These are phyloP conservation scores for Arachnomyces sp. DNA, from an alignment of 2,329 filamentous ascomycete species.

Conservation along the genomic window DNA sequence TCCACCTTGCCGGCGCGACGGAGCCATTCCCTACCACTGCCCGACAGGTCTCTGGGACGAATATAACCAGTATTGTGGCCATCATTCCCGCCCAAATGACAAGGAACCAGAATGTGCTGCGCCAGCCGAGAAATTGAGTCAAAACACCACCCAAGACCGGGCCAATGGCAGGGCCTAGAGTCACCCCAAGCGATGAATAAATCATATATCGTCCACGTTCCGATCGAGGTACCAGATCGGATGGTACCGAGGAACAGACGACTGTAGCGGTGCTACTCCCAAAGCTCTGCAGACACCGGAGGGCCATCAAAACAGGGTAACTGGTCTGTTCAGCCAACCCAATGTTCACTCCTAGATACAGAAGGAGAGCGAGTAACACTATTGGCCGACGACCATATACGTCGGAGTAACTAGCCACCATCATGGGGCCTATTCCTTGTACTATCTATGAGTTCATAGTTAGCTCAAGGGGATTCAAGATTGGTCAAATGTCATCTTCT, in stretches of 20 bases:
- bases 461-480: too few relatives aligned
- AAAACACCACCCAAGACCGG: conserved; percentile 24
- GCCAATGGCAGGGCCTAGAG: conserved; percentile 19
- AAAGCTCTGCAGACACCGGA: conserved; percentile 55
- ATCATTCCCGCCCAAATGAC: conserved; percentile 17
- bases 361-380: conserved; percentile 49
- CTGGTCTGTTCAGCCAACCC: conserved; percentile 52
- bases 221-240: conserved; percentile 59
- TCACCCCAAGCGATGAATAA: conserved; percentile 12
- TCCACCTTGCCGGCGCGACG: conserved; percentile 10
- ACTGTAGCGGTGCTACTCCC: conserved; percentile 64
- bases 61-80: conserved; percentile 12
- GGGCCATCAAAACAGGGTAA: conserved; percentile 50
- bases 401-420: conserved; percentile 57
- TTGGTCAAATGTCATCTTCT: too few relatives aligned
- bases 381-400: conserved; percentile 53
- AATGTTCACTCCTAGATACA: conserved; percentile 53
- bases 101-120: conserved; percentile 26
- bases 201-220: conserved; percentile 53
- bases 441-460: conserved; percentile 34
- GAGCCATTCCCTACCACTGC: conserved; percentile 25
- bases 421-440: conserved; percentile 52
- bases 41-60: conserved; percentile 26
- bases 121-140: conserved; percentile 19
- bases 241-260: conserved; percentile 61